Base-by-base conservation (phyloP, 2,329 filamentous ascomycete genomes). In the Penicillium sp. region DNA sequence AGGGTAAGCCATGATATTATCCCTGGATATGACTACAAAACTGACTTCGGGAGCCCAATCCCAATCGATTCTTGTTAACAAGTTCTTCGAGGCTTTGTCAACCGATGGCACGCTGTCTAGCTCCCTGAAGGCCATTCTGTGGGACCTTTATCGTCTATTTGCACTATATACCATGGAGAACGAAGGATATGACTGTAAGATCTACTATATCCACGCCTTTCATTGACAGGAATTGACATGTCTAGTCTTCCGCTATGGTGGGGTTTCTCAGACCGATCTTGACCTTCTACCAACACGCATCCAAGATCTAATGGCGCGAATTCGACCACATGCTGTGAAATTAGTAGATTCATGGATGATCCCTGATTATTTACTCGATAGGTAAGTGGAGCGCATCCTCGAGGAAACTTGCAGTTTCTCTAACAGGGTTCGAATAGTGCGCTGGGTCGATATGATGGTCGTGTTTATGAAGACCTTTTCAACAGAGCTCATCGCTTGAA, bases 401-500 rank as follows among this genome's bases (percentile, higher is more conserved):
- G 16, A 59, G 26, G 53, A 42, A 14, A 6, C 4, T 10, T 7
- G 23, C 2, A 21, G 7, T 14, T 7, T 35, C n/a, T 48, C 42
- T 42, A 29, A 45, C 16, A 31, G 21, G 10, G 10, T 8, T 29
- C 13, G 19, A 29, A 56, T 50, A 82, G 79, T 66, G 79, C 81
- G 6, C 66, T 84, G 39, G 81, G 81, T 0, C 69, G 80, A 44
- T 79, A 75, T 55, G 81, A 84, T 65, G 81, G 82, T 2, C 78
- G 75, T 50, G 81, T 83, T 7, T 84, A 84, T 61, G 82, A 84
- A 63, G 79, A 83, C 54, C 64, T 83, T 43, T 84, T 77, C 58
- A 74, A 83, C 54, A 72, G 78, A 52, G 81, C 81, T 4, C 81
- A 83, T 71, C 69, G 77, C 46, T 65, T 78, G 61, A 83, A 83